Evolutionary conservation across 768 basidiomycete species (phyloP).

Genomic region (Boletus vinaceobasis): DNA sequence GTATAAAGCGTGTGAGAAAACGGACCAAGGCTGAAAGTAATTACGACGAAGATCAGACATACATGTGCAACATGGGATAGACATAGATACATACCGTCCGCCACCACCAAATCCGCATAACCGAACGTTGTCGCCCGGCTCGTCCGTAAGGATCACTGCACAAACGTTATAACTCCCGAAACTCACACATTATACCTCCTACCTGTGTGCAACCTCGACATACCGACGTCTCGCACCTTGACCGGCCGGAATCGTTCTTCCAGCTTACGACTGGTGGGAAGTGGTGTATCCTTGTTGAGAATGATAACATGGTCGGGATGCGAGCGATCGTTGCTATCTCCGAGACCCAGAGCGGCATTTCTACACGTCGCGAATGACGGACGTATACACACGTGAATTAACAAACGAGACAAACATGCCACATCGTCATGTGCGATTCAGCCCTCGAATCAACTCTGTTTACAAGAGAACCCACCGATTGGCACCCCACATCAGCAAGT

Average conservation of each 20-base stretch:
- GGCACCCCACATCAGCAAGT: slow-evolving; percentile 85
- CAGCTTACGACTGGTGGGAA: slow-evolving; percentile 23
- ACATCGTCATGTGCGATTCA: background rate
- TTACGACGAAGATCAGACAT: background rate
- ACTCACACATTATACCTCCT: slow-evolving; percentile 6
- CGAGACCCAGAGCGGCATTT: slow-evolving; percentile 86
- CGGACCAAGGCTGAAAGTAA: slow-evolving; percentile 57
- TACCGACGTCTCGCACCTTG: slow-evolving; percentile 61
- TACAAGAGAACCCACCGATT: slow-evolving; percentile 53
- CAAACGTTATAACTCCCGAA: background rate
- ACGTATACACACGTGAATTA: background rate
- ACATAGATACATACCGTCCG: slow-evolving; percentile 58
- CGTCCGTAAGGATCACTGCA: slow-evolving; percentile 64
- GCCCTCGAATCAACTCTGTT: background rate
- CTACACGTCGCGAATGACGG: slow-evolving; percentile 32
- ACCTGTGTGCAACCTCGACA: slow-evolving; percentile 92
- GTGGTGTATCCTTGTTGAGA: slow-evolving; percentile 15
- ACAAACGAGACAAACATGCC: background rate
- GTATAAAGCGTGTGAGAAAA: slow-evolving; percentile 76
- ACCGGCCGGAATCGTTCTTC: slow-evolving; percentile 59
- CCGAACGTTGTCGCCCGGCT: slow-evolving; percentile 68
- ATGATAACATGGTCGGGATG: slow-evolving; percentile 76
- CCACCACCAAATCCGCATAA: slow-evolving; percentile 89
- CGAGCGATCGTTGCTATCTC: slow-evolving; percentile 72
- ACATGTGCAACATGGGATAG: background rate